These are phyloP conservation scores for Coemansia guatemalensis DNA, from an alignment of 192 early-diverging fungal genomes.

Conservation along the genomic window DNA sequence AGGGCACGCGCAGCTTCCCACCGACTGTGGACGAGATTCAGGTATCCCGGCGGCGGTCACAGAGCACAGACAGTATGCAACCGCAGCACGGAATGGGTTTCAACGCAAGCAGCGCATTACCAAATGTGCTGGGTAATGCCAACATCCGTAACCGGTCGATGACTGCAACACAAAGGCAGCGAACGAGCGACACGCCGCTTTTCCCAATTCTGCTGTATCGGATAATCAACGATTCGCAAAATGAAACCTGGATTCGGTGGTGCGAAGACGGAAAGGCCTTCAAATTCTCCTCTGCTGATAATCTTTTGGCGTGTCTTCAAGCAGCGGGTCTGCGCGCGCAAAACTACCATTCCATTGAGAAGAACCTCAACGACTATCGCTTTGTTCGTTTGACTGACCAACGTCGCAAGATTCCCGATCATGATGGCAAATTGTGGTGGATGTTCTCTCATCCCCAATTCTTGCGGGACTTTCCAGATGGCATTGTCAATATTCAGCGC, in stretches of 20 bases:
- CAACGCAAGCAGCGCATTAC: constrained; percentile 21
- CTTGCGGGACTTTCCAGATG: constrained; percentile 39
- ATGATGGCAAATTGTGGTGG: constrained; percentile 50
- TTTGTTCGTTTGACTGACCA: constrained; percentile 48
- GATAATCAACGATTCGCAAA: constrained; percentile 46
- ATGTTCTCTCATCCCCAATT: constrained; percentile 53
- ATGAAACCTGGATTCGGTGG: constrained; percentile 53
- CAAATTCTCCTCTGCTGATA: constrained; percentile 50
- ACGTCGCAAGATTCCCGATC: constrained; percentile 45
- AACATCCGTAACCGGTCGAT: constrained; percentile 51
- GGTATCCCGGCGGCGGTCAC: constrained; percentile 37
- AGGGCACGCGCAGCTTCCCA: constrained; percentile 46
- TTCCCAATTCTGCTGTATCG: constrained; percentile 51
- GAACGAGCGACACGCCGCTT: constrained; percentile 52
- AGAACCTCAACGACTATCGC: constrained; percentile 54
- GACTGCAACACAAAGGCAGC: constrained; percentile 44
- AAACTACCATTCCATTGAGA: constrained; percentile 53
- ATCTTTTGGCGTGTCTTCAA: constrained; percentile 39
- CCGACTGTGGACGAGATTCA: constrained; percentile 38
- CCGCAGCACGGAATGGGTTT: neutral
- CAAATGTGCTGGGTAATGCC: constrained; percentile 44
- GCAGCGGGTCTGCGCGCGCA: constrained; percentile 48
- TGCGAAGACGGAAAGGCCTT: constrained; percentile 50
- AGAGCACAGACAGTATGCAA: constrained; percentile 43
- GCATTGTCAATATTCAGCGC: constrained; percentile 50